Evolutionary conservation across 805 yeast species (phyloP), one percentile per base, ranked within the genome.

Genomic region (Cyberlindnera euphorbiiphila): DNA sequence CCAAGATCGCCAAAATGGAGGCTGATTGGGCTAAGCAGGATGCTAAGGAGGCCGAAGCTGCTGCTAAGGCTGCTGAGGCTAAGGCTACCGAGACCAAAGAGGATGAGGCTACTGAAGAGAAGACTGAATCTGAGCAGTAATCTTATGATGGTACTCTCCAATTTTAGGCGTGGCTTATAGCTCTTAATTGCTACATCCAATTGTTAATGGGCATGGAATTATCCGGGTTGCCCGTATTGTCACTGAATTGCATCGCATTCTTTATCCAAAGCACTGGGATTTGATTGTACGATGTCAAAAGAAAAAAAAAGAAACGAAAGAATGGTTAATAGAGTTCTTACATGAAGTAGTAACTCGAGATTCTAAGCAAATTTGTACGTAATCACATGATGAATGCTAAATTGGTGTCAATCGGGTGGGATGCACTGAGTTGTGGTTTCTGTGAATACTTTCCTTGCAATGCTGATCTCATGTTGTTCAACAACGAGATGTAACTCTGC

Each of bases 1-100:
- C 79, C 39, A 82, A 82, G 61, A 74, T 86, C 48, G 82, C 81
- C 45, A 72, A 80, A 57, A 64, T 85, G 44, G 81, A 81, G 56
- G 73, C 72, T 36, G 68, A 65, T 34, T 75, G 62, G 46, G 69
- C 67, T 27, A 63, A 57, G 45, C 69, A 65, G 45, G 80, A 71
- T 45, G 73, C 60, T 22, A 64, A 57, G 39, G 62, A 56, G 36
- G 61, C 51, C 17, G 46, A 28, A 13, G 38, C 39, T 19, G 42
- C 39, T 26, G 49, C 39, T 20, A 37, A 39, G 22, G 46, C 39
- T 25, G 45, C 32, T 22, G 43, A 36, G 18, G 44, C 39, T 26
- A 37, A 34, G 18, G 46, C 38, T 14, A 20, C 41, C 20, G 41
- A 38, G 11, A 37, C 32, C 7, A 34, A 31, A 10, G 41, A 29